These are phyloP conservation scores for Blastobotrys capitulatus DNA, from an alignment of 1,139 yeast genomes.

Conservation along the genomic window DNA sequence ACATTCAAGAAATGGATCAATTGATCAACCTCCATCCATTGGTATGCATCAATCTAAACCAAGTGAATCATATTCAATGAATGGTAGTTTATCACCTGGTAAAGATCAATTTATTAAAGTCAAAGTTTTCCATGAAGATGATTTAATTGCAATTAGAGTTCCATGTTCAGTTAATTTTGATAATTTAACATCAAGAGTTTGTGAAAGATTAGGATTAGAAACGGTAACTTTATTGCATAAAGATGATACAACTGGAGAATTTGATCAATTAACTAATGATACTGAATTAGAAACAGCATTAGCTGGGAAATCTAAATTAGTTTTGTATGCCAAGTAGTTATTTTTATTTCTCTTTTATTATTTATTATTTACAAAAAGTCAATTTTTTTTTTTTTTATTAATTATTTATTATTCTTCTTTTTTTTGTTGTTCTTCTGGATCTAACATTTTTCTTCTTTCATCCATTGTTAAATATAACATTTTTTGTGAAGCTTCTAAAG, in stretches of 20 bases:
- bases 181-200: slow-evolving; percentile 59
- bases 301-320: slow-evolving; percentile 32
- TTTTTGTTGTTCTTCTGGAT: slow-evolving; percentile 7
- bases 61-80: slow-evolving; percentile 7
- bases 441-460: slow-evolving; percentile 47
- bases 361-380: slow-evolving; percentile 22
- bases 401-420: not conserved
- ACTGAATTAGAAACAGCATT: slow-evolving; percentile 30
- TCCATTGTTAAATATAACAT: slow-evolving; percentile 69
- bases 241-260: slow-evolving; percentile 27
- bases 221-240: slow-evolving; percentile 28
- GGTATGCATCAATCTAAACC: slow-evolving; percentile 9
- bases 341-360: not conserved
- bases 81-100: slow-evolving; percentile 5
- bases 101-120: slow-evolving; percentile 43
- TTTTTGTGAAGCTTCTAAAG: slow-evolving; percentile 64
- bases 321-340: slow-evolving; percentile 28
- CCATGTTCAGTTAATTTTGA: slow-evolving; percentile 54
- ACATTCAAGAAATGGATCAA: not conserved
- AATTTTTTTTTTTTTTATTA: not conserved
- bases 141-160: slow-evolving; percentile 79
- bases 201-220: slow-evolving; percentile 50
- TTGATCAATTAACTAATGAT: slow-evolving; percentile 27
- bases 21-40: slow-evolving; percentile 1
- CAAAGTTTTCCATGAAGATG: slow-evolving; percentile 87